Base-by-base conservation (phyloP, 2,329 filamentous ascomycete genomes). In the Fusarium marasasianum region DNA sequence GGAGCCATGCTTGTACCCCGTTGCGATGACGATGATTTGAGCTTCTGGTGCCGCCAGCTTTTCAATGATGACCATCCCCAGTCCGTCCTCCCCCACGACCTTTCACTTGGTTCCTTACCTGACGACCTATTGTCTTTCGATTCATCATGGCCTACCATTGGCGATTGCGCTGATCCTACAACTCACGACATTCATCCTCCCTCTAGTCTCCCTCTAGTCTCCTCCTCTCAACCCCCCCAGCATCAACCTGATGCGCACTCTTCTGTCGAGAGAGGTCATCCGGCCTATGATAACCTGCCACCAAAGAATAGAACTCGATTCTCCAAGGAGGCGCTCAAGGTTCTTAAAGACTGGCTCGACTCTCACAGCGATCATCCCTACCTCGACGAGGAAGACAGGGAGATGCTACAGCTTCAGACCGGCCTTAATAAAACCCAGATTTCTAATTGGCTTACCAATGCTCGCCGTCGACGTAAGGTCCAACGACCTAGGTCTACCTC, bases 191-290 rank as follows among this genome's bases (percentile, higher is more conserved):
- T 3, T 44, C 3, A 10, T 15, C 11, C 2, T n/a, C 15, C 5
- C 1, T 17, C 8, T 8, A 5, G 2, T 11, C 41, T 44, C n/a
- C 41, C 41, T 4, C 0, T 3, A 17, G 41, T 2, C 41, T 44
- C n/a, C 6, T 6, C n/a, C 1, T 11, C 3, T n/a, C 13, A 43
- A 24, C 5, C 14, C 5, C 40, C 22, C 13, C 40, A 43, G 40
- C 24, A 45, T 0, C 41, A 6, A 12, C 43, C 43, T 8, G 0
- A 5, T 44, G 1, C 7, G 15, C 0, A 0, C n/a, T 12, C n/a
- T 24, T 18, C 15, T 18, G 10, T 2, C 20, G 17, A 8, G 4
- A 13, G 1, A 45, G 1, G 5, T 26, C 12, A 20, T 26, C 17
- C 43, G n/a, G 5, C 11, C 5, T 45, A 4, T 1, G 24, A 13